Percentiles rank a stretch among this genome's conserved stretches.
Conservation (phyloP, 805 yeast species). For the Metschnikowia lachancei region DNA sequence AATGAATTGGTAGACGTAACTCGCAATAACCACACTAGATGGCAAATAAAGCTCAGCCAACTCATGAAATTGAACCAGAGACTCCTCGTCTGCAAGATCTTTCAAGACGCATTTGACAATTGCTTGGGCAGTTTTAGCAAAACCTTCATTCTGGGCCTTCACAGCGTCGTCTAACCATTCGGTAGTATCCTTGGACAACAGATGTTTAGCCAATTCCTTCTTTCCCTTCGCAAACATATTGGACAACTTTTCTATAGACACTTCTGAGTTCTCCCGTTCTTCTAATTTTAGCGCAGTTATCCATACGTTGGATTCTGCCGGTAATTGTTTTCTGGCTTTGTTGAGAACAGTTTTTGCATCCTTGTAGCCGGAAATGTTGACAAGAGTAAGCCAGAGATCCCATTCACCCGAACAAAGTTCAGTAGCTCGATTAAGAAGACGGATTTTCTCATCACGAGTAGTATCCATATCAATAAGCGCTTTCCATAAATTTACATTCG, state of each 20-base stretch:
- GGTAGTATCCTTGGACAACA: conserved; percentile 24
- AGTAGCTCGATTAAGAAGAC: conserved; percentile 61
- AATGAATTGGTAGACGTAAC: conserved; percentile 47
- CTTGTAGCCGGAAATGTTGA: conserved; percentile 43
- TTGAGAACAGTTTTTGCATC: conserved; percentile 57
- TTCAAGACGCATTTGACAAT: conserved; percentile 45
- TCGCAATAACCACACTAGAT: conserved; percentile 33
- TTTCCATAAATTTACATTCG: conserved; percentile 63
- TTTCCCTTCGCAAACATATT: conserved; percentile 51
- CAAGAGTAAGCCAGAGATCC: conserved; percentile 61
- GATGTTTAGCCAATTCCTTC: conserved; percentile 33
- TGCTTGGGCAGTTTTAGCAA: conserved; percentile 49
- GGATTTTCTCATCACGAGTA: conserved; percentile 45
- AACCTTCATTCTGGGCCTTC: conserved; percentile 48
- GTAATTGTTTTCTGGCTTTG: conserved; percentile 52
- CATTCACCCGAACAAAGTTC: conserved; percentile 65
- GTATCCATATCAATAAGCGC: conserved; percentile 59
- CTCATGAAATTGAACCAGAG: conserved; percentile 6
- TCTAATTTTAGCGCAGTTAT: conserved; percentile 67
- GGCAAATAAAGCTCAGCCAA: conserved; percentile 17
- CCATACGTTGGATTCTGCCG: conserved; percentile 48
- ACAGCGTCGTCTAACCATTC: conserved; percentile 60
- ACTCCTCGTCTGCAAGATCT: conserved; percentile 23
- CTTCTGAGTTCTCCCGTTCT: conserved; percentile 46
- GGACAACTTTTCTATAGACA: conserved; percentile 44